Conservation (phyloP, 352 stramenopile genomes). For the Phytophthora citrophthora region DNA sequence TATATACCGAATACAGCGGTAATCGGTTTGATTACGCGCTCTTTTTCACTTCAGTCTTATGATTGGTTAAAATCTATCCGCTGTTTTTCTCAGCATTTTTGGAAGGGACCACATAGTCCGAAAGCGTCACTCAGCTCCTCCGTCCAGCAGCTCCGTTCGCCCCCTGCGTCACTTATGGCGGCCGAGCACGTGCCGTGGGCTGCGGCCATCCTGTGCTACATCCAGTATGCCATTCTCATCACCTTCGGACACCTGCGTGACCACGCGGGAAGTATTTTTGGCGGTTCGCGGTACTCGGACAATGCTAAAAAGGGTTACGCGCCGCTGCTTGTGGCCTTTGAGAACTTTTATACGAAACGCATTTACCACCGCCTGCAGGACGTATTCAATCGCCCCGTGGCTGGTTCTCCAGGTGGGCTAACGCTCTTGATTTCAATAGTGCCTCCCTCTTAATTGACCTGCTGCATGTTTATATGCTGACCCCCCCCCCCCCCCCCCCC, state of each 20-base stretch:
- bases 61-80: background rate
- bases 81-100: constrained; percentile 19
- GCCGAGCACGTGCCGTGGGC: constrained; percentile 70
- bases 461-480: background rate
- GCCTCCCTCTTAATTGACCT: background rate
- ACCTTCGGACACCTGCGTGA: constrained; percentile 85
- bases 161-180: constrained; percentile 35
- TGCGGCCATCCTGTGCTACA: constrained; percentile 82
- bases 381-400: constrained; percentile 84
- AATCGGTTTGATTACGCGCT: background rate
- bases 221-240: constrained; percentile 83
- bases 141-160: background rate
- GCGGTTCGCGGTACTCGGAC: constrained; percentile 72
- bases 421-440: background rate
- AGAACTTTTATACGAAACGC: constrained; percentile 99
- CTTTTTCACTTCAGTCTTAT: background rate
- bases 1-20: constrained; percentile 10
- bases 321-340: constrained; percentile 95
- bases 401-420: constrained; percentile 54
- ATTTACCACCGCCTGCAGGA: constrained; percentile 98
- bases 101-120: constrained; percentile 15
- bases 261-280: constrained; percentile 68
- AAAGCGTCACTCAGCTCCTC: constrained; percentile 11
- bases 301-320: constrained; percentile 84
- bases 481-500: no score